Conservation (phyloP, 305 asterid genomes). For the Solanum aculeatissimum region DNA sequence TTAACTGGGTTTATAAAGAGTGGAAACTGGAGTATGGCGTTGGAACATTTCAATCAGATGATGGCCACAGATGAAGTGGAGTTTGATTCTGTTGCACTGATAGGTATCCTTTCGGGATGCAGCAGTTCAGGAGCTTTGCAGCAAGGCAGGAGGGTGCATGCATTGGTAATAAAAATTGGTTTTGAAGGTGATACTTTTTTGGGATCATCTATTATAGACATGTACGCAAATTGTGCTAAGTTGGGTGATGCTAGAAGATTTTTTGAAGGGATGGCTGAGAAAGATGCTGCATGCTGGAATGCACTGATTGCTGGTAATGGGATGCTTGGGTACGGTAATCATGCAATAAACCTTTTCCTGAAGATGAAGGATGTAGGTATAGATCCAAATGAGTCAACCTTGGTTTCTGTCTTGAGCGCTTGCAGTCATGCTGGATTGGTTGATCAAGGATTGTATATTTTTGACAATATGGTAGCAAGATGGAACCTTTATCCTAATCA, state of each 20-base stretch:
- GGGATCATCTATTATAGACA: conserved; percentile 43
- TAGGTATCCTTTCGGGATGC: conserved; percentile 38
- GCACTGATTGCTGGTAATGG: conserved; percentile 45
- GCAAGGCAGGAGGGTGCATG: conserved; percentile 37
- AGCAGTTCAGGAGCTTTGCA: conserved; percentile 39
- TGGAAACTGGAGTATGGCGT: conserved; percentile 22
- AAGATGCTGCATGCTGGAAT: conserved; percentile 47
- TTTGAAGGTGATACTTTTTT: conserved; percentile 30
- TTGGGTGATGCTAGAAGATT: conserved; percentile 20
- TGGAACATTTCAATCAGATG: conserved; percentile 36
- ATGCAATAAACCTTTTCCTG: conserved; percentile 23
- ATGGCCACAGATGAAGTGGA: conserved; percentile 13
- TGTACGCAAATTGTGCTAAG: conserved; percentile 44
- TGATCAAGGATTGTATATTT: conserved; percentile 37
- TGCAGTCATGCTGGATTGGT: conserved; percentile 41
- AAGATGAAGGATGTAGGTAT: conserved; percentile 23
- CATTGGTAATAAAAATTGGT: conserved; percentile 30
- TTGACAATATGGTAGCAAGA: conserved; percentile 22
- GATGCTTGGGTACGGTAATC: conserved; percentile 28
- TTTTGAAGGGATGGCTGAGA: conserved; percentile 23
- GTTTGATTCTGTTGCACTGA: conserved; percentile 29
- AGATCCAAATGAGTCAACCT: conserved; percentile 33
- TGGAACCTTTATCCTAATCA: conserved; percentile 30
- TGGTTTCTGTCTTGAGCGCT: conserved; percentile 37
- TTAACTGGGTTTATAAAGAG: conserved; percentile 34